These are phyloP conservation scores for Populus tomentosa DNA, from an alignment of 441 rosid genomes.

Conservation along the genomic window DNA sequence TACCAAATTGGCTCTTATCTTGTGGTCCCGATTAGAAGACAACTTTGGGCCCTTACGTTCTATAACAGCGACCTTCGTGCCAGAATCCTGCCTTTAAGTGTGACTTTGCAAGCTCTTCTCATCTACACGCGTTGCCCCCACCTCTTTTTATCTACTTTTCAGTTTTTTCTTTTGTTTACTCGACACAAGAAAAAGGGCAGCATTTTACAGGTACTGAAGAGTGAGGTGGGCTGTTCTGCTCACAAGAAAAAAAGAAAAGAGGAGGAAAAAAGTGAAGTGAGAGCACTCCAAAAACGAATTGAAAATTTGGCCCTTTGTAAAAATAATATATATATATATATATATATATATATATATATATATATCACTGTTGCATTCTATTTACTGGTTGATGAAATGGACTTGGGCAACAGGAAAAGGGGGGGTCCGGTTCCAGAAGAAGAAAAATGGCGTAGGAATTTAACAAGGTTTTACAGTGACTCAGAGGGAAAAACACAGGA, in stretches of 20 bases:
- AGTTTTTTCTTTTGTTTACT: no score
- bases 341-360: no score
- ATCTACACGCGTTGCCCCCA: slow-evolving; percentile 10
- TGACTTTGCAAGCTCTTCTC: slow-evolving; percentile 2
- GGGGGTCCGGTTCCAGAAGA: no score
- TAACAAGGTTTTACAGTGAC: neutral
- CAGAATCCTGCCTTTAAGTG: neutral
- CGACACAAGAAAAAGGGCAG: neutral
- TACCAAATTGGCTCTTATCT: neutral
- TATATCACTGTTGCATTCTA: neutral
- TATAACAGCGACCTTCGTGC: neutral
- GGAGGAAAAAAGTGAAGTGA: no score
- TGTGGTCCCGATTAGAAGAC: neutral
- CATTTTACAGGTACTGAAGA: neutral
- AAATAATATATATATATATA: no score
- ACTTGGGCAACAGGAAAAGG: neutral
- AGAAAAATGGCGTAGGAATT: neutral
- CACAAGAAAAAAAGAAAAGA: neutral
- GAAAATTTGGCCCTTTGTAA: neutral
- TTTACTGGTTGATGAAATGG: neutral
- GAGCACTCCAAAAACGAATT: neutral
- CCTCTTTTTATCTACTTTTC: neutral
- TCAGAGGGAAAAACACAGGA: neutral
- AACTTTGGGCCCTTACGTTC: neutral
- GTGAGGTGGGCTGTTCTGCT: neutral